Percentiles rank a stretch among this genome's conserved stretches.
These are phyloP conservation scores for Magnusiomyces ingens DNA, from an alignment of 1,139 yeast species.

Conservation along the genomic window DNA sequence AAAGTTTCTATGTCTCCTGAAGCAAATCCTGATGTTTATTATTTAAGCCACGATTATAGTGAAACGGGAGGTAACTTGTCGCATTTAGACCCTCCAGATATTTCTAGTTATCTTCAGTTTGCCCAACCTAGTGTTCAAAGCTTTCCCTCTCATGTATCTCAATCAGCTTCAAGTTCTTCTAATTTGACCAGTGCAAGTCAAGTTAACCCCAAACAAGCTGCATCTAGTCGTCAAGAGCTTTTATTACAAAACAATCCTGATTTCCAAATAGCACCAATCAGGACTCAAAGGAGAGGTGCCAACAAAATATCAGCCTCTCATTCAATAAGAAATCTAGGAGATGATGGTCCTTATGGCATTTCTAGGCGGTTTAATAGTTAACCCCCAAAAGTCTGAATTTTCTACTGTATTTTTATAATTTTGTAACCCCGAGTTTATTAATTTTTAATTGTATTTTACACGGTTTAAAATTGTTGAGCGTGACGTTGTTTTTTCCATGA, in stretches of 20 bases:
- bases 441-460: too few relatives aligned
- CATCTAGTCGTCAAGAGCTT: constrained; percentile 26
- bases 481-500: too few relatives aligned
- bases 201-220: constrained; percentile 16
- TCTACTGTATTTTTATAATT: background rate
- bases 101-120: constrained; percentile 11
- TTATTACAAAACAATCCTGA: constrained; percentile 32
- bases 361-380: constrained; percentile 9
- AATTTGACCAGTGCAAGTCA: constrained; percentile 78
- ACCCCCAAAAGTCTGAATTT: background rate
- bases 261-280: constrained; percentile 25
- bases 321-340: constrained; percentile 6
- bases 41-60: constrained; percentile 8
- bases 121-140: constrained; percentile 15
- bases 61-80: constrained; percentile 4
- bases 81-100: background rate
- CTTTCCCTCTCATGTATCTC: constrained; percentile 23
- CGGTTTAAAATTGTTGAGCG: too few relatives aligned
- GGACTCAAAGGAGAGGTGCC: background rate
- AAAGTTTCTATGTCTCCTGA: constrained; percentile 8
- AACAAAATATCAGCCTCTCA: constrained; percentile 5
- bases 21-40: constrained; percentile 11
- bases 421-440: background rate
- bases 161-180: constrained; percentile 38
- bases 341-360: constrained; percentile 18